These are phyloP conservation scores for Calvatia gigantea DNA, from an alignment of 768 basidiomycete genomes.

Conservation along the genomic window DNA sequence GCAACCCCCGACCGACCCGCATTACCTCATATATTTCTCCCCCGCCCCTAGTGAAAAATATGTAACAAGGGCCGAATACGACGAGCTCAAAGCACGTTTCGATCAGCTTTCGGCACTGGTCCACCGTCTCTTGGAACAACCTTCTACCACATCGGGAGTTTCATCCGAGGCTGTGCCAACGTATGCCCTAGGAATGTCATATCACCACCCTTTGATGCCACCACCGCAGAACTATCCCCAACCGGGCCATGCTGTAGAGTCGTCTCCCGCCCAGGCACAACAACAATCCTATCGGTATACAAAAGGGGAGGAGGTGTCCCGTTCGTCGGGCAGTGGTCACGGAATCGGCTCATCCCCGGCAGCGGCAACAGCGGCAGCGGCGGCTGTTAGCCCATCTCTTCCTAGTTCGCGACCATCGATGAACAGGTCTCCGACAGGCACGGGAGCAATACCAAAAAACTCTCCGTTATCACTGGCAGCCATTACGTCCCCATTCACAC, in stretches of 20 bases:
- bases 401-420: slow-evolving; percentile 22
- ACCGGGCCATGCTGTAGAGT: slow-evolving; percentile 19
- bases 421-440: slow-evolving; percentile 16
- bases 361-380: slow-evolving; percentile 17
- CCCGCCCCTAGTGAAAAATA: slow-evolving; percentile 63
- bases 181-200: slow-evolving; percentile 22
- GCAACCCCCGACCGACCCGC: neutral
- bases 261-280: slow-evolving; percentile 19
- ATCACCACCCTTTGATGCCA: slow-evolving; percentile 33
- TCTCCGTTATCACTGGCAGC: slow-evolving; percentile 37
- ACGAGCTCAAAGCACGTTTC: slow-evolving; percentile 66
- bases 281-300: slow-evolving; percentile 20
- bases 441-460: slow-evolving; percentile 21
- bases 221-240: slow-evolving; percentile 27
- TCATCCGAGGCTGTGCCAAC: slow-evolving; percentile 29
- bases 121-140: slow-evolving; percentile 36
- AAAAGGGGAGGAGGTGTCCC: slow-evolving; percentile 22
- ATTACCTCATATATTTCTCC: slow-evolving; percentile 18
- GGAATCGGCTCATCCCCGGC: slow-evolving; percentile 22
- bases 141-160: slow-evolving; percentile 24
- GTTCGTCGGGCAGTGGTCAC: slow-evolving; percentile 16
- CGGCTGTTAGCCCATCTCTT: slow-evolving; percentile 20
- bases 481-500: slow-evolving; percentile 37
- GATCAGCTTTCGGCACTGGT: slow-evolving; percentile 58
- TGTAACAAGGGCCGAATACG: slow-evolving; percentile 73